Evolutionary conservation across 192 early-diverging fungal genomes (phyloP).

Genomic region (Spinellus fusiger): DNA sequence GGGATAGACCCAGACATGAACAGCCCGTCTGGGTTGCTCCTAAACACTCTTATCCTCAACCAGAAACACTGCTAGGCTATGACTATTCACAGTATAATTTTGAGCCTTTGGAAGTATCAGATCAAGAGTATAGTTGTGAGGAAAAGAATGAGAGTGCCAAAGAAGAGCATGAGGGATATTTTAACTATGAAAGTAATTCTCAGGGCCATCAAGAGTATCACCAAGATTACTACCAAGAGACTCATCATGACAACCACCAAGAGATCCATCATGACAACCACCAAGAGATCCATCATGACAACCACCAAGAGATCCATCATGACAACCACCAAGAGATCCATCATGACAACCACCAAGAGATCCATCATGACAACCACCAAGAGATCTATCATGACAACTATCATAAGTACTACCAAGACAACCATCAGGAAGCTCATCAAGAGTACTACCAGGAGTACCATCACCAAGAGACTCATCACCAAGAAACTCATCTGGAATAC

Average conservation of each 20-base stretch:
- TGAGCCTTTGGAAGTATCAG: too few relatives aligned
- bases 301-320: conserved; percentile 1
- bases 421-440: neutral
- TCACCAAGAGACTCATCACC: neutral
- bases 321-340: neutral
- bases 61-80: conserved; percentile 7
- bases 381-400: neutral
- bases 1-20: conserved; percentile 17
- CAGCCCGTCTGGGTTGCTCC: conserved; percentile 20
- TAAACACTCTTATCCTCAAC: conserved; percentile 10
- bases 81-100: conserved; percentile 5
- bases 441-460: neutral
- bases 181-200: conserved; percentile 4
- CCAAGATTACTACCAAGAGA: conserved; percentile 5
- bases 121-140: too few relatives aligned
- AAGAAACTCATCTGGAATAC: neutral
- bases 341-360: neutral
- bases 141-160: neutral
- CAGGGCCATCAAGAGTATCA: conserved; percentile 8
- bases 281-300: conserved; percentile 10
- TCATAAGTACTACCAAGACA: neutral
- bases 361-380: neutral
- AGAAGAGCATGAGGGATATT: neutral
- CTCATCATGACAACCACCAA: conserved; percentile 2
- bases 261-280: conserved; percentile 13